Base-by-base conservation (phyloP, 225 moss, liverwort and hornwort species). In the Straminergon stramineum region DNA sequence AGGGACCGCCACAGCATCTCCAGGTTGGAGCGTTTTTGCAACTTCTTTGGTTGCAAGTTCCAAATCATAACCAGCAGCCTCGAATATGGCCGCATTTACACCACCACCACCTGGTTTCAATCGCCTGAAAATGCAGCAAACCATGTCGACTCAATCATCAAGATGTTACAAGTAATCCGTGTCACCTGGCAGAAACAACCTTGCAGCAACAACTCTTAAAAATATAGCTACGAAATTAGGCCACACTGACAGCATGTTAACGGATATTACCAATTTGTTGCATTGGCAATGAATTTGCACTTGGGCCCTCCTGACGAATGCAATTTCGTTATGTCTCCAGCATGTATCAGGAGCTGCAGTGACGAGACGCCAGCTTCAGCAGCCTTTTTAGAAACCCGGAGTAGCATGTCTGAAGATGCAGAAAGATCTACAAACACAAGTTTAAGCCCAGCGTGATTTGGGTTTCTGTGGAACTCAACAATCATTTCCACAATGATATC, bases 41-140 rank as follows among this genome's bases (percentile, higher is more conserved):
- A 91, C 87, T 43, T 92, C 86, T 88, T 92, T 95, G 61, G 97
- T 97, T 52, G 96, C 96, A 53, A 90, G 81, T 76, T 96, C 96
- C 64, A 98, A 92, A 89, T 94, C 95, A 73, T 94, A 88, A 82
- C 96, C 98, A 62, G 95, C 98, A 88, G 98, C 96, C 92, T 93
- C 92, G 88, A 93, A 95, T 67, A 98, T 93, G 89, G 98, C 98
- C 91, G 95, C 94, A 90, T 98, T 98, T 81, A 98, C 96, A 91
- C 98, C 98, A 85, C 98, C 98, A 79, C 98, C 98, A 88, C 98
- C 98, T 87, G 95, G 90, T 93, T 94, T 96, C 95, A 98, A 93
- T 87, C 96, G 93, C 97, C 97, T 97, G 89, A 82, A 89, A 93
- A 89, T 52, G 37, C 81, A 83, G 56, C 84, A 75, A 82, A 70